Conservation (phyloP, 495 filamentous ascomycete species). For the Talaromyces ruber region DNA sequence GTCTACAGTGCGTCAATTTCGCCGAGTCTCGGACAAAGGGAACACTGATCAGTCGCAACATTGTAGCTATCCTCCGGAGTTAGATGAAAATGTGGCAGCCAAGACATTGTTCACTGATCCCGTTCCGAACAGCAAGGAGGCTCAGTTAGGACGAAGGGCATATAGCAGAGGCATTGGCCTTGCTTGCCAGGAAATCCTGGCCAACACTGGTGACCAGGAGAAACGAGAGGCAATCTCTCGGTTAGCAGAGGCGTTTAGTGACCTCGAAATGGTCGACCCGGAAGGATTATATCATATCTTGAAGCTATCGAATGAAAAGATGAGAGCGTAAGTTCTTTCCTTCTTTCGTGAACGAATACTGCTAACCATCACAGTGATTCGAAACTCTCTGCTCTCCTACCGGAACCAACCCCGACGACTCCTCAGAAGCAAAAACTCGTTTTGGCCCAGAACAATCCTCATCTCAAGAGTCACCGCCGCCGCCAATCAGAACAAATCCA, state of each 20-base stretch:
- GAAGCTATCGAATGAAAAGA: constrained; percentile 54
- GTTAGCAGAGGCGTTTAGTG: constrained; percentile 75
- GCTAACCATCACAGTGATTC: constrained; percentile 31
- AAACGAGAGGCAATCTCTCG: constrained; percentile 76
- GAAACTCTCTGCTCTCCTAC: constrained; percentile 40
- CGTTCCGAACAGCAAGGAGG: constrained; percentile 56
- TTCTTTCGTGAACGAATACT: not conserved
- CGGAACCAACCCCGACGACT: constrained; percentile 31
- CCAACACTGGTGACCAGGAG: constrained; percentile 61
- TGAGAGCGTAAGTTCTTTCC: constrained; percentile 33
- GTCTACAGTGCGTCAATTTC: constrained; percentile 83
- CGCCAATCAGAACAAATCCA: constrained; percentile 52
- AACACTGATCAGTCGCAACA: constrained; percentile 24
- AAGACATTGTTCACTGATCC: constrained; percentile 23
- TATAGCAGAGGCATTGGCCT: constrained; percentile 73
- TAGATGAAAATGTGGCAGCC: constrained; percentile 38
- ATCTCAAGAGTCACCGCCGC: constrained; percentile 67
- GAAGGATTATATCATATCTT: constrained; percentile 85
- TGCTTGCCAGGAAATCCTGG: constrained; percentile 73
- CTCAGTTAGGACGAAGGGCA: constrained; percentile 65
- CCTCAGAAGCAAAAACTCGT: constrained; percentile 56
- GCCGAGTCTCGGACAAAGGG: constrained; percentile 69
- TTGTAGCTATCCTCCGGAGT: constrained; percentile 20
- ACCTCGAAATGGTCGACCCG: constrained; percentile 78
- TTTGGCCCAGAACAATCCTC: constrained; percentile 74